A percentile compares a stretch with the other conserved stretches of the same genome.
These are phyloP conservation scores for Entomortierella lignicola DNA, from an alignment of 192 early-diverging fungal species.

Conservation along the genomic window DNA sequence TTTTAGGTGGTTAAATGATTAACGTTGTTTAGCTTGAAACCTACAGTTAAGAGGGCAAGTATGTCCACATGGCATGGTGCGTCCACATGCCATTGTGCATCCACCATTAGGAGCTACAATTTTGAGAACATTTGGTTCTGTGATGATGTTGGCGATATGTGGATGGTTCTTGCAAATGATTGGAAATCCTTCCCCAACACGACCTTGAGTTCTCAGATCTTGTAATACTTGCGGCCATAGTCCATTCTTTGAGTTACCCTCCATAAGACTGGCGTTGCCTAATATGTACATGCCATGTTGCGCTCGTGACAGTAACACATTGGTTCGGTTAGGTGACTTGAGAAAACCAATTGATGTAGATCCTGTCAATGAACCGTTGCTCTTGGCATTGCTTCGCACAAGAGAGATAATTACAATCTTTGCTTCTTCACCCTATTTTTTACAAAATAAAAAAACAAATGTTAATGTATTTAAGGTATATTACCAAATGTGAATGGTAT, in stretches of 20 bases:
- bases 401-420: slow-evolving; percentile 59
- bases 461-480: too few species aligned
- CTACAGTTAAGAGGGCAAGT: slow-evolving; percentile 53
- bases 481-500: too few species aligned
- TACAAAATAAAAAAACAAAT: neutral
- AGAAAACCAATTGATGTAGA: slow-evolving; percentile 62
- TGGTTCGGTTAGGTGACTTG: slow-evolving; percentile 64
- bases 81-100: slow-evolving; percentile 57
- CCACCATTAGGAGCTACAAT: slow-evolving; percentile 64
- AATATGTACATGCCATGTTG: slow-evolving; percentile 70
- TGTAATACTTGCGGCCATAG: slow-evolving; percentile 61
- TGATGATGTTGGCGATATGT: slow-evolving; percentile 32
- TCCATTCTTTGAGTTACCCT: slow-evolving; percentile 14
- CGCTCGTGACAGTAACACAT: slow-evolving; percentile 68
- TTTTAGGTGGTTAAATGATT: neutral
- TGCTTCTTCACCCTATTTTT: slow-evolving; percentile 52
- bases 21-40: neutral
- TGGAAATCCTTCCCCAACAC: slow-evolving; percentile 57
- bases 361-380: neutral
- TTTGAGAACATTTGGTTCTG: slow-evolving; percentile 33
- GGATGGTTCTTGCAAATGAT: slow-evolving; percentile 63
- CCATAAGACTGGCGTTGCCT: slow-evolving; percentile 59
- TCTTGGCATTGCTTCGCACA: slow-evolving; percentile 47
- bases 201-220: slow-evolving; percentile 32
- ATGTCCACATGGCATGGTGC: slow-evolving; percentile 64